A percentile compares a stretch with the other conserved stretches of the same genome.
These are phyloP conservation scores for Starmera quercuum DNA, from an alignment of 805 yeast genomes.

Conservation along the genomic window DNA sequence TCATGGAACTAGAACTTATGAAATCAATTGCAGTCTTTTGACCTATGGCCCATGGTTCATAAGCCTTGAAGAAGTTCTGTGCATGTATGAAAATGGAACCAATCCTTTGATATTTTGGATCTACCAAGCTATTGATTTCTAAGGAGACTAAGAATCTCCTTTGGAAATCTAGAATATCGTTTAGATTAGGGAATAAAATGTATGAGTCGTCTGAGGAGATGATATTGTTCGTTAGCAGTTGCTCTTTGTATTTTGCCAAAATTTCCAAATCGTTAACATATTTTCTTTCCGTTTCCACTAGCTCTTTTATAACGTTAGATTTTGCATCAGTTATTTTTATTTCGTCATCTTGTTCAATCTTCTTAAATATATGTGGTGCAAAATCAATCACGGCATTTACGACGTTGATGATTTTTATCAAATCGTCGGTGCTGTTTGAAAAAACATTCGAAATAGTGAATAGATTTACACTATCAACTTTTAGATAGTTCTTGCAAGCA, in stretches of 20 bases:
- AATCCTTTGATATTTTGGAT: slow-evolving; percentile 69
- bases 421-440: slow-evolving; percentile 70
- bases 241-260: slow-evolving; percentile 58
- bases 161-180: slow-evolving; percentile 84
- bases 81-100: slow-evolving; percentile 87
- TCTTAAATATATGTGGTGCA: slow-evolving; percentile 35
- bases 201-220: slow-evolving; percentile 76
- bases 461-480: slow-evolving; percentile 70
- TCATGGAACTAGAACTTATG: slow-evolving; percentile 50
- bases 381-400: slow-evolving; percentile 57
- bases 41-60: slow-evolving; percentile 92
- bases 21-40: slow-evolving; percentile 83
- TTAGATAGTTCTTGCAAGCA: slow-evolving; percentile 73
- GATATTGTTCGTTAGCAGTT: slow-evolving; percentile 55
- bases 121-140: slow-evolving; percentile 78
- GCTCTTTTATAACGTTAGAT: slow-evolving; percentile 74
- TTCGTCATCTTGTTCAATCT: slow-evolving; percentile 20
- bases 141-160: slow-evolving; percentile 80
- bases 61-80: slow-evolving; percentile 76
- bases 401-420: slow-evolving; percentile 67
- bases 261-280: slow-evolving; percentile 87
- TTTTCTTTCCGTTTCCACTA: slow-evolving; percentile 85
- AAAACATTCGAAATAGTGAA: slow-evolving; percentile 89
- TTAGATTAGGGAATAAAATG: slow-evolving; percentile 75
- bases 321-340: slow-evolving; percentile 41